A percentile compares a stretch with the other conserved stretches of the same genome.
phyloP scores from a whole-genome alignment of 1,284 basidiomycete genomes.

The Paramarasmius palmivorus region DNA sequence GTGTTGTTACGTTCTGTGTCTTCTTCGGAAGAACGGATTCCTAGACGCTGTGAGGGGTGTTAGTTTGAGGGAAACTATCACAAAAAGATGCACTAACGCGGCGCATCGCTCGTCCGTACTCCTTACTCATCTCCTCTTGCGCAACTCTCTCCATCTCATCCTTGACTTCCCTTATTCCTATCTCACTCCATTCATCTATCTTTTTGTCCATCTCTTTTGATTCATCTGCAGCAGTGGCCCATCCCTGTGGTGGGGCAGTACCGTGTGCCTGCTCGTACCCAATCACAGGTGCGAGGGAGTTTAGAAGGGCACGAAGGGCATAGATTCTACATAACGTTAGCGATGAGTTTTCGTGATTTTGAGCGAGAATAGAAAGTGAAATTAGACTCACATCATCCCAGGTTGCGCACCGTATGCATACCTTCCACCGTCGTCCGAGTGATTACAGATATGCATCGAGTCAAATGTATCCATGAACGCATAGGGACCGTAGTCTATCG shows the following conservation, averaged over 20 bases:
- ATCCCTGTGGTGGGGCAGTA: slow-evolving; percentile 58
- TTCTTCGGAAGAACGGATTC: too few species aligned
- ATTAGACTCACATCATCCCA: slow-evolving; percentile 51
- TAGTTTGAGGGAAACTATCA: too few species aligned
- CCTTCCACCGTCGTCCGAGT: slow-evolving; percentile 83
- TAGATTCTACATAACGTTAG: slow-evolving; percentile 74
- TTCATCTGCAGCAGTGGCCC: slow-evolving; percentile 56
- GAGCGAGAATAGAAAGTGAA: not conserved
- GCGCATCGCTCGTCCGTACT: slow-evolving; percentile 68
- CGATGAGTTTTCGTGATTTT: too few species aligned
- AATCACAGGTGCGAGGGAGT: slow-evolving; percentile 77
- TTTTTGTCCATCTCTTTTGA: too few species aligned
- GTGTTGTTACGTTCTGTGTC: slow-evolving; percentile 43
- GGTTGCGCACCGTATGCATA: slow-evolving; percentile 82
- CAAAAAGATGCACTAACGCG: slow-evolving; percentile 46
- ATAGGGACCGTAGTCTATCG: slow-evolving; percentile 94
- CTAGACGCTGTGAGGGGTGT: slow-evolving; percentile 64
- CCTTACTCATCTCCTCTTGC: slow-evolving; percentile 54
- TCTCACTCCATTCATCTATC: slow-evolving; percentile 61
- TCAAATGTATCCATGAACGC: slow-evolving; percentile 96
- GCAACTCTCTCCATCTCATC: slow-evolving; percentile 60
- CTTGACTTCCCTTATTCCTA: slow-evolving; percentile 51
- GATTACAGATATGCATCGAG: slow-evolving; percentile 88
- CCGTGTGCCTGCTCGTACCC: slow-evolving; percentile 71
- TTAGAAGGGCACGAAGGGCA: slow-evolving; percentile 75